phyloP scores from a whole-genome alignment of 768 basidiomycete species.

The Termitomyces sp. region DNA sequence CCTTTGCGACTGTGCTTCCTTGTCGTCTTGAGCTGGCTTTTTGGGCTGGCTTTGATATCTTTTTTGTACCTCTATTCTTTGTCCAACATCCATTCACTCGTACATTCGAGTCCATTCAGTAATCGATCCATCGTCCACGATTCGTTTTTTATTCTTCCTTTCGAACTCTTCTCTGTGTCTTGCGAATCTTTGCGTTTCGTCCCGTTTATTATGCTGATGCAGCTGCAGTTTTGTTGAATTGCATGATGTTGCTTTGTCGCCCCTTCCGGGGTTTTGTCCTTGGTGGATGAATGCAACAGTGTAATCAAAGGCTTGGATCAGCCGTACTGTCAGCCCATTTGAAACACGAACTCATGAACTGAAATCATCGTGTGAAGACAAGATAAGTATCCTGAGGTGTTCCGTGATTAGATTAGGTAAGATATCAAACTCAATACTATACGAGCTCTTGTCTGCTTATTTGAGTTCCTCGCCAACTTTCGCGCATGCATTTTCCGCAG shows the following conservation, averaged over 20 bases:
- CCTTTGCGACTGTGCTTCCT: slow-evolving; percentile 20
- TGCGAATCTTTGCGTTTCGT: background rate
- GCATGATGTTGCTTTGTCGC: background rate
- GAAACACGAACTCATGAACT: too few relatives aligned
- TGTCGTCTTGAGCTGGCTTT: slow-evolving; percentile 9
- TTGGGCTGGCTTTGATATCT: slow-evolving; percentile 7
- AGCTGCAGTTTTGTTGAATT: background rate
- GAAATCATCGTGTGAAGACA: too few relatives aligned
- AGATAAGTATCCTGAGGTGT: too few relatives aligned
- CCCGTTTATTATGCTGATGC: background rate
- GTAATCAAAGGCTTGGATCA: too few relatives aligned
- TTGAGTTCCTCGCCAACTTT: background rate
- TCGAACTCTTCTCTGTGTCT: background rate
- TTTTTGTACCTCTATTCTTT: slow-evolving; percentile 14
- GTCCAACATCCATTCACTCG: background rate
- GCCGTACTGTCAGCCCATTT: too few relatives aligned
- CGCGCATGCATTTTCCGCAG: background rate
- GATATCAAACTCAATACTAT: too few relatives aligned
- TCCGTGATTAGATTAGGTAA: too few relatives aligned
- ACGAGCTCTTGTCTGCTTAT: background rate
- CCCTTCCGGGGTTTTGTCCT: background rate
- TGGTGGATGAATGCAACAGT: background rate
- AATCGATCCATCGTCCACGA: background rate
- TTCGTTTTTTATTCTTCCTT: background rate
- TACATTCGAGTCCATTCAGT: background rate